Percentiles rank a stretch among this genome's conserved stretches.
Evolutionary conservation across 148 eudicot genomes (phyloP).

Genomic region (Rhododendron molle): DNA sequence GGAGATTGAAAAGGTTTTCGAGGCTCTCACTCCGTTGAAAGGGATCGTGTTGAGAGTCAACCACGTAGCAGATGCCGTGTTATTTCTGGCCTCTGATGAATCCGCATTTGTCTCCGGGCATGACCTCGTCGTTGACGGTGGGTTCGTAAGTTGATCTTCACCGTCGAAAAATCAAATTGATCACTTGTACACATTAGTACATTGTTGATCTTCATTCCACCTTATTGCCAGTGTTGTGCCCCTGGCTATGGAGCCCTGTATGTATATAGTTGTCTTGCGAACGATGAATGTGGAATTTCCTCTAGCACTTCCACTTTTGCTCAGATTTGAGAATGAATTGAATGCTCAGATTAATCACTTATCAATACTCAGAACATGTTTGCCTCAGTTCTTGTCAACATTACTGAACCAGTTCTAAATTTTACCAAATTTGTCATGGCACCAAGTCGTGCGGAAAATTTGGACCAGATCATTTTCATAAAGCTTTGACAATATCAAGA

Average conservation of each 20-base stretch:
- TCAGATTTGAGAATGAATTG: background rate
- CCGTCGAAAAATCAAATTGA: background rate
- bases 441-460: background rate
- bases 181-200: background rate
- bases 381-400: background rate
- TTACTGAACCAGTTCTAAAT: background rate
- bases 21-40: background rate
- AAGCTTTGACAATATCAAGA: background rate
- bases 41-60: conserved; percentile 6
- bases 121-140: conserved; percentile 21
- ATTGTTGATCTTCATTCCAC: background rate
- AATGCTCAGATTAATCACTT: background rate
- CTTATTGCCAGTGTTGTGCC: background rate
- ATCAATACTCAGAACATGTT: background rate
- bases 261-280: background rate
- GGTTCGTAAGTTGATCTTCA: background rate
- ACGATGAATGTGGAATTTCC: background rate
- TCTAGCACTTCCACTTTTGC: background rate
- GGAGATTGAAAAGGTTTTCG: background rate
- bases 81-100: conserved; percentile 22
- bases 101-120: conserved; percentile 19
- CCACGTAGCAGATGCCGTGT: conserved; percentile 17
- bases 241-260: background rate
- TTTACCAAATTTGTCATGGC: too few relatives aligned
- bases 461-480: background rate